Evolutionary conservation across 2,329 filamentous ascomycete genomes (phyloP), one percentile per base, ranked within the genome.

Genomic region (Pleoardoris graminearum): DNA sequence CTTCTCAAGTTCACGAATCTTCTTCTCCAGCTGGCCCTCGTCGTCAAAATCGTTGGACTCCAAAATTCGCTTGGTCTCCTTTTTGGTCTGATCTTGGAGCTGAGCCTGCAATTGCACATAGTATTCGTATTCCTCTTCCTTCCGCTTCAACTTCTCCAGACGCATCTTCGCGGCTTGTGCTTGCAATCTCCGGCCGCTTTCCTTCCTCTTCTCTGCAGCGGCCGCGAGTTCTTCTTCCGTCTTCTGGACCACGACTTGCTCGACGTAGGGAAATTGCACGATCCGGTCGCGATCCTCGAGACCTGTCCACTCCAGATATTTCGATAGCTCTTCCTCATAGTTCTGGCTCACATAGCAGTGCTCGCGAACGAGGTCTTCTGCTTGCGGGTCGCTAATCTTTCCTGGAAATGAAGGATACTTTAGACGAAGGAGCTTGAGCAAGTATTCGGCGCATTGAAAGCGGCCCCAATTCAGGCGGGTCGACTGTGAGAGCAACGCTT

Each of bases 151-250:
- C 68, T 96, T 96, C 60, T 99, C 94, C 0, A 99, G 78, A 7
- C 94, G 87, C 91, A 97, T 96, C 75, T 96, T 97, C 8, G 93
- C 93, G 0, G 94, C 94, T 74, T 99, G 94, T 66, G 97, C 91
- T 72, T 99, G 94, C 22, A 99, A 71, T 39, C 95, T 82, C 58
- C 94, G 82, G 0, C 94, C 94, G 62, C 91, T 94, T 75, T 99
- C 94, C 72, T 95, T 96, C 69, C 96, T 91, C 70, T 93, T 88
- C 78, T 99, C 94, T 10, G 93, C 91, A 58, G 95, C 90, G 35
- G 86, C 83, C 2, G 90, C 91, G 14, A 99, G 82, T 72, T 99
- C 94, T 71, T 97, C 94, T 68, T 96, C 90, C 1, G 88, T 94
- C 77, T 99, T 99, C 70, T 96, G 90, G 0, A 92, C 76, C 1